These are phyloP conservation scores for Podaxis sp. DNA, from an alignment of 768 basidiomycete species.

Conservation along the genomic window DNA sequence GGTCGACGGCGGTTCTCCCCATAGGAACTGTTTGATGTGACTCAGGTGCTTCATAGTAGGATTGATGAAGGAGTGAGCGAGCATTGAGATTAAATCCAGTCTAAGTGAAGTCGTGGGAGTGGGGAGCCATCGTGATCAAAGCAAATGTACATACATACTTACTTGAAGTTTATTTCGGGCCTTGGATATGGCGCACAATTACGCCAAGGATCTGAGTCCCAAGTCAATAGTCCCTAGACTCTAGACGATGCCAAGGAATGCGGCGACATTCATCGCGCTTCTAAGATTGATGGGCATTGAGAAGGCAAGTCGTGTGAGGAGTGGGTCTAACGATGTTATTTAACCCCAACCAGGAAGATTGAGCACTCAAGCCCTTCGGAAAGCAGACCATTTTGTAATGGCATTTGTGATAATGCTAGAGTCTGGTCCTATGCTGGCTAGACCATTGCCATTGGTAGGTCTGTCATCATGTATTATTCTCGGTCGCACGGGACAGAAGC, in stretches of 20 bases:
- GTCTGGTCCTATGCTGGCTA: not conserved
- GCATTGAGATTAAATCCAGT: not conserved
- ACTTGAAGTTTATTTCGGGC: not conserved
- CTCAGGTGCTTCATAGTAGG: conserved; percentile 16
- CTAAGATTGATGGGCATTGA: not conserved
- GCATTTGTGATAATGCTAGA: not conserved
- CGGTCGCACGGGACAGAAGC: not conserved
- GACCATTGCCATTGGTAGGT: not conserved
- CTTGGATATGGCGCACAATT: no score
- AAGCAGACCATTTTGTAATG: not conserved
- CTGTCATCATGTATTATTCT: not conserved
- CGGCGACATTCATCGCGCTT: not conserved
- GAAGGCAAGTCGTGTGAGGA: not conserved
- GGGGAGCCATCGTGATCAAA: not conserved
- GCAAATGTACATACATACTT: not conserved
- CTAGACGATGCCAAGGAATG: not conserved
- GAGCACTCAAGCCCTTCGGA: not conserved
- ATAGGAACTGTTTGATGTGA: conserved; percentile 17
- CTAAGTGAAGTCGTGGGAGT: not conserved
- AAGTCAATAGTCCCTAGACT: not conserved
- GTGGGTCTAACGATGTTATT: no score
- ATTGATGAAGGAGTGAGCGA: not conserved
- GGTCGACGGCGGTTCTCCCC: conserved; percentile 33
- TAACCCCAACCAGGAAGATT: not conserved
- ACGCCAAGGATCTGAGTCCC: no score